Conservation (phyloP, 163 green algal species). For the Scenedesmus sp. region DNA sequence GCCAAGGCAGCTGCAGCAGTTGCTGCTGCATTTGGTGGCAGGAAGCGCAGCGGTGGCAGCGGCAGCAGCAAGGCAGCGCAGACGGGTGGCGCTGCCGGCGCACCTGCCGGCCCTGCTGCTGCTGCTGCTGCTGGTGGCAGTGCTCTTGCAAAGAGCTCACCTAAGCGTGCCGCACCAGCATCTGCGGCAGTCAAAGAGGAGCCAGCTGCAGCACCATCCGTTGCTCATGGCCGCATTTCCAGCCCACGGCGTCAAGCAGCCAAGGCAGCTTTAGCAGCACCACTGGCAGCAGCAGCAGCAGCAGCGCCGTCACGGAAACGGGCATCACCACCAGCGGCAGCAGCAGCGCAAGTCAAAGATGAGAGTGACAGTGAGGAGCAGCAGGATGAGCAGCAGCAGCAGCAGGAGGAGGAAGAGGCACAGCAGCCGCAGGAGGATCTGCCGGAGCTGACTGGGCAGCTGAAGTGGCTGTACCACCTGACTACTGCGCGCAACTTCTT, state of each 20-base stretch:
- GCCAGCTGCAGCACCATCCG: not conserved
- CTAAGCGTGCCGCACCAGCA: not conserved
- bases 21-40: constrained; percentile 18
- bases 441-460: constrained; percentile 23
- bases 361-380: not conserved
- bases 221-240: not conserved
- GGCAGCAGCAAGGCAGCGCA: not conserved
- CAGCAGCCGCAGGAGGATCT: not conserved
- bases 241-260: not conserved
- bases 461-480: constrained; percentile 48
- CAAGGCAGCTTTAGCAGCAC: too few relatives aligned
- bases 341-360: not conserved
- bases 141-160: not conserved
- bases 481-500: constrained; percentile 40
- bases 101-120: not conserved
- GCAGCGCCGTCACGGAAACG: not conserved
- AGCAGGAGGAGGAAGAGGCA: not conserved
- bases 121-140: not conserved
- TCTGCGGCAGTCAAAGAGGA: not conserved
- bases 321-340: not conserved
- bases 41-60: not conserved
- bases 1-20: not conserved
- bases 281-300: constrained; percentile 12
- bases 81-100: not conserved
- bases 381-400: not conserved